These are phyloP conservation scores for Floccularia luteovirens DNA, from an alignment of 768 basidiomycete species.

Conservation along the genomic window DNA sequence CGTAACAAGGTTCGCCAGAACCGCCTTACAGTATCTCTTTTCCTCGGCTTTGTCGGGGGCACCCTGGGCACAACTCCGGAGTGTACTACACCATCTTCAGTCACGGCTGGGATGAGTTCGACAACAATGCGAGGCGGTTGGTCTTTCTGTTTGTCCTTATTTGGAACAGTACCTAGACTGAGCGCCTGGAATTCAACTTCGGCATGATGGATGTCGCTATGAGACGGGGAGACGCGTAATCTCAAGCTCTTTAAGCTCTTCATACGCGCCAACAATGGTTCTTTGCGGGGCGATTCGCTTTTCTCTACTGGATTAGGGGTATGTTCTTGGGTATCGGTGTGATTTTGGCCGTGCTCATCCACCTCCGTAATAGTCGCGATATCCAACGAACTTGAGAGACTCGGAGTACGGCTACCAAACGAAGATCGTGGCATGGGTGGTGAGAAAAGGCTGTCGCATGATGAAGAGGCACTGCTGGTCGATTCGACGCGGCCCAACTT, in stretches of 20 bases:
- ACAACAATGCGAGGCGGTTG: background rate
- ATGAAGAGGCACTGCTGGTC: constrained; percentile 3
- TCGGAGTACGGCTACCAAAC: background rate
- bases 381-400: constrained; percentile 3
- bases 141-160: background rate
- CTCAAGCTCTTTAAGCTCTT: background rate
- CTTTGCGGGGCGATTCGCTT: background rate
- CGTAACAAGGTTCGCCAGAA: background rate
- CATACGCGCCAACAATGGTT: background rate
- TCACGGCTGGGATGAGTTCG: background rate
- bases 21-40: background rate
- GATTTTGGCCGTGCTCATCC: background rate
- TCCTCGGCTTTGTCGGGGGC: background rate
- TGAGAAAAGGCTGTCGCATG: constrained; percentile 2
- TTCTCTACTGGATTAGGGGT: background rate
- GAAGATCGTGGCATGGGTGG: background rate
- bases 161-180: background rate
- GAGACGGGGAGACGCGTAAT: background rate
- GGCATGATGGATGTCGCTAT: background rate
- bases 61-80: background rate
- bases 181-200: background rate
- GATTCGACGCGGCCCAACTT: background rate
- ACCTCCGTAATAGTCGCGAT: constrained; percentile 2
- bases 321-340: background rate
- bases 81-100: background rate